These are phyloP conservation scores for Trichoderma orchidacearum DNA, from an alignment of 495 filamentous ascomycete genomes.

Conservation along the genomic window DNA sequence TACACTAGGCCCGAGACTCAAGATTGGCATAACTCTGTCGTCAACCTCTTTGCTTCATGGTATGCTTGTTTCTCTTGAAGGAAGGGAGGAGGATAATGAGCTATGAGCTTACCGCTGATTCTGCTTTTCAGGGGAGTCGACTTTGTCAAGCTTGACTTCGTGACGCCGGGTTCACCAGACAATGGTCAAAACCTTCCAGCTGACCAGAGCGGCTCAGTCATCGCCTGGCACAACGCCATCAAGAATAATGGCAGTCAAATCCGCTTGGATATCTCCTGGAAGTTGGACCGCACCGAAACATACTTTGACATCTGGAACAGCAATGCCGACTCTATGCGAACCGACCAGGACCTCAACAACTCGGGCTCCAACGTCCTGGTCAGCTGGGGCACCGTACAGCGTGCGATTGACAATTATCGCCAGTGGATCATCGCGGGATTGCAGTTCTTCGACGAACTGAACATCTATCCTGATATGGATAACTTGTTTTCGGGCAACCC, in stretches of 20 bases:
- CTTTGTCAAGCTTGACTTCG: conserved; percentile 17
- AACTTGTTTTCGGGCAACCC: conserved; percentile 13
- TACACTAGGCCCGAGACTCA: conserved; percentile 11
- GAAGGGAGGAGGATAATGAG: not conserved
- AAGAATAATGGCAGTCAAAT: conserved; percentile 11
- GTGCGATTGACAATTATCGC: conserved; percentile 18
- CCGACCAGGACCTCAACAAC: conserved; percentile 16
- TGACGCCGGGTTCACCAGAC: conserved; percentile 14
- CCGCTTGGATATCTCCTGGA: conserved; percentile 17
- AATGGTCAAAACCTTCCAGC: conserved; percentile 1
- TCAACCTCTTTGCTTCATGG: conserved; percentile 12
- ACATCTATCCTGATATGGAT: conserved; percentile 17
- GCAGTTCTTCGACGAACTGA: conserved; percentile 8
- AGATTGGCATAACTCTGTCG: conserved; percentile 16
- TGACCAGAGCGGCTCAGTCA: conserved; percentile 9
- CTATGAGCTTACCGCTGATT: not conserved
- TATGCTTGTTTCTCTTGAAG: not conserved
- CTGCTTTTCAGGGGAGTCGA: conserved; percentile 7
- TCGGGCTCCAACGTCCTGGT: conserved; percentile 6
- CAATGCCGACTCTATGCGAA: conserved; percentile 15
- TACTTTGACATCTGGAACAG: conserved; percentile 12
- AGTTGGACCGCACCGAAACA: conserved; percentile 12
- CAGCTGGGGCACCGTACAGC: conserved; percentile 11
- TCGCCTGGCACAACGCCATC: conserved; percentile 11
- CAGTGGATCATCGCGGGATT: conserved; percentile 11